Evolutionary conservation across 805 yeast species (phyloP).

Genomic region (Sugiyamaella floridensis): DNA sequence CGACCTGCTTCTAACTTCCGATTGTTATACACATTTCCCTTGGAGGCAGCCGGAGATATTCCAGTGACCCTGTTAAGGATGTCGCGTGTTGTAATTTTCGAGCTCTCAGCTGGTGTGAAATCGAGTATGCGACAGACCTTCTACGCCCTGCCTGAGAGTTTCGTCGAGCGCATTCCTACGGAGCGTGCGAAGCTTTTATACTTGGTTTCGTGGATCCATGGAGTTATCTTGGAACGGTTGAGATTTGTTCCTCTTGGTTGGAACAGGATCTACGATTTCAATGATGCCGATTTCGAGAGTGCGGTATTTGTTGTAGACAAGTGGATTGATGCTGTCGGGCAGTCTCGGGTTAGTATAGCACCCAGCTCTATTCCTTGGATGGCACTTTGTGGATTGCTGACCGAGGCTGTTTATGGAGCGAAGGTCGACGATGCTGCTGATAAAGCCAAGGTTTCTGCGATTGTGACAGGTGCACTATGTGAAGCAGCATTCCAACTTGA

Average conservation of each 20-base stretch:
- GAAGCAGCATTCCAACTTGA: slow-evolving; percentile 24
- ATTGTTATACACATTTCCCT: slow-evolving; percentile 59
- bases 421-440: slow-evolving; percentile 27
- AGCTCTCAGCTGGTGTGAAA: slow-evolving; percentile 56
- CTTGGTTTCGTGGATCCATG: slow-evolving; percentile 64
- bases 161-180: slow-evolving; percentile 28
- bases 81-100: slow-evolving; percentile 53
- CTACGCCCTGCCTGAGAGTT: slow-evolving; percentile 18
- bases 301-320: slow-evolving; percentile 41
- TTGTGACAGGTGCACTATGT: slow-evolving; percentile 14
- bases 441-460: slow-evolving; percentile 10
- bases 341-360: slow-evolving; percentile 33
- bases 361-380: slow-evolving; percentile 51
- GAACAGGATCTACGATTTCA: slow-evolving; percentile 55
- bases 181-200: slow-evolving; percentile 46
- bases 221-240: slow-evolving; percentile 51
- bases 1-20: slow-evolving; percentile 36
- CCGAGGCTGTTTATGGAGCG: slow-evolving; percentile 55
- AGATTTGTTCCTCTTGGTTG: slow-evolving; percentile 62
- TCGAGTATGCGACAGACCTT: slow-evolving; percentile 38
- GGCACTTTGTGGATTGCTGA: slow-evolving; percentile 42
- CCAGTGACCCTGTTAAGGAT: slow-evolving; percentile 52
- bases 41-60: slow-evolving; percentile 35
- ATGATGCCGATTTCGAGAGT: slow-evolving; percentile 59
- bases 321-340: slow-evolving; percentile 30